Evolutionary conservation across 164 flowering plant species (phyloP), one percentile per base, ranked within the genome.

Genomic region (Piper betle): DNA sequence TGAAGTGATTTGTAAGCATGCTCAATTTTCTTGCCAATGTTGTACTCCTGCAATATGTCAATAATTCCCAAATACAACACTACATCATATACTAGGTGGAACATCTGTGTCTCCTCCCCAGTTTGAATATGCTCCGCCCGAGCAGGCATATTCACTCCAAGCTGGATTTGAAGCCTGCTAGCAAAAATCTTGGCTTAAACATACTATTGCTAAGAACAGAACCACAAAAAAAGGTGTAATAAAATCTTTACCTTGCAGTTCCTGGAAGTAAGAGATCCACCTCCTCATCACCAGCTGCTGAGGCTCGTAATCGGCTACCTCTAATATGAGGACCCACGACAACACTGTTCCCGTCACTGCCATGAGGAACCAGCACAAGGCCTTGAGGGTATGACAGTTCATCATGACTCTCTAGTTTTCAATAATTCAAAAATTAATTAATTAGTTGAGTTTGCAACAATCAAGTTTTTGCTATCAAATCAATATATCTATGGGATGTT

Each of bases 91-190:
- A 68, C 84, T 64, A 80, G 84, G 55, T 83, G 85, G 46, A 91
- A 83, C 72, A 74, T 69, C 67, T 75, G 70, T 39, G 69, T 55
- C 54, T 74, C 79, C 56, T 79, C 75, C 50, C 78, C 69, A 42
- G 74, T 80, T 6, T 81, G 80, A 39, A 77, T 79, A 62, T 59
- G 83, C 77, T 94, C 97, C 46, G 99, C 99, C 67, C 96, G 77
- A 25, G 99, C 91, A 56, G 99, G 97, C 99, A 94, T 85, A 79
- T 91, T 94, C 62, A 94, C 97, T n/a, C 99, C 99, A 37, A 90
- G 91, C 75, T 90, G 99, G 73, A 93, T 90, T 66, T 90, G 99
- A 19, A 93, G 80, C 66, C 99, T 90, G 92, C 60, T 63, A 39
- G 18, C 4, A 54, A 33, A 17, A 50, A 11, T 25, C 37, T 54